Evolutionary conservation across 164 flowering plant species (phyloP).

Genomic region (Stephania yunnanensis): DNA sequence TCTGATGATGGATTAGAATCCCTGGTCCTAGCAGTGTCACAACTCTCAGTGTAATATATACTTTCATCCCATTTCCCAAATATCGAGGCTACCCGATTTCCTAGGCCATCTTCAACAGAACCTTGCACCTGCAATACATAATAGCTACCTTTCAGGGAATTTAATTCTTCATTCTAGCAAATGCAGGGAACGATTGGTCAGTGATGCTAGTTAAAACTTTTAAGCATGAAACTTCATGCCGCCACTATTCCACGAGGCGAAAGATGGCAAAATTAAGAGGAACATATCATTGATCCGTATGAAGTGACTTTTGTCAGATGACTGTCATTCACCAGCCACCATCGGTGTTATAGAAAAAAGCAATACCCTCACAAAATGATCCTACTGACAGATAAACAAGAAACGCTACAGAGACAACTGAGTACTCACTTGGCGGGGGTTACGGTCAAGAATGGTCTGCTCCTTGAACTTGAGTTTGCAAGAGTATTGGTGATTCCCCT

Average conservation of each 20-base stretch:
- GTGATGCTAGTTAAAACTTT: background rate
- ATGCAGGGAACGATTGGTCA: background rate
- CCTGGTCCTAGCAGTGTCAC: slow-evolving; percentile 37
- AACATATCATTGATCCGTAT: no score
- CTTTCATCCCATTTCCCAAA: slow-evolving; percentile 92
- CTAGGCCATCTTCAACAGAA: slow-evolving; percentile 61
- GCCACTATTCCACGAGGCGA: background rate
- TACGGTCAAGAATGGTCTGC: slow-evolving; percentile 78
- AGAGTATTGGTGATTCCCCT: slow-evolving; percentile 65
- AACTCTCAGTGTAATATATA: slow-evolving; percentile 55
- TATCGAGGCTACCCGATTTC: slow-evolving; percentile 57
- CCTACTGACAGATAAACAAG: background rate
- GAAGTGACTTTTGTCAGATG: no score
- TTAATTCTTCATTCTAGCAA: background rate
- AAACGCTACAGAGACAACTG: background rate
- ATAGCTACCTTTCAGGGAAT: background rate
- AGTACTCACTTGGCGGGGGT: slow-evolving; percentile 70
- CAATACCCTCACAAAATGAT: background rate
- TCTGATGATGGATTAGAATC: slow-evolving; percentile 29
- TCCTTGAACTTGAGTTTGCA: slow-evolving; percentile 88
- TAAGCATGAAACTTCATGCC: slow-evolving; percentile 5
- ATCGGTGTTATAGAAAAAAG: background rate
- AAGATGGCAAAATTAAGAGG: background rate
- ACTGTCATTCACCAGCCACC: background rate
- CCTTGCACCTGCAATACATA: slow-evolving; percentile 61